phyloP scores from a whole-genome alignment of 1,284 basidiomycete genomes.

The Vanrija sp. region DNA sequence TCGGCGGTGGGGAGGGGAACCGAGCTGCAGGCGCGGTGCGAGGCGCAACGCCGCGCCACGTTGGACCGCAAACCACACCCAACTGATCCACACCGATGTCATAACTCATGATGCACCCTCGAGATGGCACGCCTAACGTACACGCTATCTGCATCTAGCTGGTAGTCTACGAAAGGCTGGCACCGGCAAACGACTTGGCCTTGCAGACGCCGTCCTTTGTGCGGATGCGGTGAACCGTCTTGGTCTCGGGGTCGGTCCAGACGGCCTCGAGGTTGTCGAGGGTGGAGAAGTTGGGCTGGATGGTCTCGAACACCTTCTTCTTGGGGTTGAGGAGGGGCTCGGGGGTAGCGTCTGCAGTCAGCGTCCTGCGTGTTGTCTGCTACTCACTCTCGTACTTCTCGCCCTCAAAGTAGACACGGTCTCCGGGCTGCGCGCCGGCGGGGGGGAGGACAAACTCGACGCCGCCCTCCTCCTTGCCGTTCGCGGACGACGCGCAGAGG shows the following conservation, averaged over 20 bases:
- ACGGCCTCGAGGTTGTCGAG: constrained; percentile 80
- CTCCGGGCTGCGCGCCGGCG: constrained; percentile 77
- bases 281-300: constrained; percentile 85
- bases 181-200: constrained; percentile 77
- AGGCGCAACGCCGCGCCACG: no score
- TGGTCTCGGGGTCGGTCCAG: constrained; percentile 83
- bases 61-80: neutral
- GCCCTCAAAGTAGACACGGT: constrained; percentile 90
- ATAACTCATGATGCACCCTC: neutral
- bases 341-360: constrained; percentile 57
- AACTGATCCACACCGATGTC: neutral
- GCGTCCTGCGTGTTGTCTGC: constrained; percentile 33
- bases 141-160: neutral
- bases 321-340: constrained; percentile 86
- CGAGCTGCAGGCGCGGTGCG: neutral
- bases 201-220: constrained; percentile 77
- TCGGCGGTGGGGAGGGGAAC: neutral
- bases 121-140: no score
- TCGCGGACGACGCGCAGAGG: constrained; percentile 79
- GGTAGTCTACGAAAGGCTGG: constrained; percentile 67
- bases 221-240: constrained; percentile 73
- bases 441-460: constrained; percentile 89
- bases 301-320: constrained; percentile 94
- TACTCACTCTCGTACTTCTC: constrained; percentile 60
- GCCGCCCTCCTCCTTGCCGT: constrained; percentile 84